Conservation (phyloP, 805 yeast genomes). For the Saccharomycopsis sp. region DNA sequence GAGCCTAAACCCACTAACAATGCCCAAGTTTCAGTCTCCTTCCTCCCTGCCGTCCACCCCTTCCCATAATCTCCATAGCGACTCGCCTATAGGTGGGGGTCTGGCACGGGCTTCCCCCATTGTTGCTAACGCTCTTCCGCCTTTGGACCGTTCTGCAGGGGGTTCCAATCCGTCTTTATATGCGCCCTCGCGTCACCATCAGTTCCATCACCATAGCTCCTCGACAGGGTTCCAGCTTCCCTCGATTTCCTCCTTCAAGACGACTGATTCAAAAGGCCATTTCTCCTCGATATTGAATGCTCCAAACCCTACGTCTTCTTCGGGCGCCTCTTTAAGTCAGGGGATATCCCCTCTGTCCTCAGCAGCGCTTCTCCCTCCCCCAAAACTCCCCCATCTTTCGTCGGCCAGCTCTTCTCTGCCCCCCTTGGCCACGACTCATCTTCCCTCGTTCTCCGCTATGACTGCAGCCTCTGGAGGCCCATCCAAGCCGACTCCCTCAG, state of each 20-base stretch:
- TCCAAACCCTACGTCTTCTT: background rate
- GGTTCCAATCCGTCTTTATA: background rate
- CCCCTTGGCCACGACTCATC: background rate
- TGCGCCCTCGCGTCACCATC: background rate
- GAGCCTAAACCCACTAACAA: conserved; percentile 1
- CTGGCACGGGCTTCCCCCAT: background rate
- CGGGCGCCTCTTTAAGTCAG: background rate
- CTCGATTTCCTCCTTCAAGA: conserved; percentile 1
- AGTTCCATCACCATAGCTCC: background rate
- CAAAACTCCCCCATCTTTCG: conserved; percentile 1
- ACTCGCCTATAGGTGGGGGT: background rate
- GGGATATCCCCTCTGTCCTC: too few relatives aligned
- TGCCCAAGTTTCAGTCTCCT: conserved; percentile 1
- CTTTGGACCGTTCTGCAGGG: background rate
- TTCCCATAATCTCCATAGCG: background rate
- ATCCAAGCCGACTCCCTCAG: background rate
- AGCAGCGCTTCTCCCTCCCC: background rate
- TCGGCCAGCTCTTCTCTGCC: background rate
- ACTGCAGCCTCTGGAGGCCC: background rate
- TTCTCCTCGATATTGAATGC: background rate
- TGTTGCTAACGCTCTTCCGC: background rate
- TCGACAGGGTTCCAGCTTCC: background rate
- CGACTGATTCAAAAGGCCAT: conserved; percentile 1
- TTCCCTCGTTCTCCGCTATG: background rate
- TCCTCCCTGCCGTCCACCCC: background rate